Evolutionary conservation across 352 stramenopile species (phyloP).

Genomic region (Globisporangium barbulae): DNA sequence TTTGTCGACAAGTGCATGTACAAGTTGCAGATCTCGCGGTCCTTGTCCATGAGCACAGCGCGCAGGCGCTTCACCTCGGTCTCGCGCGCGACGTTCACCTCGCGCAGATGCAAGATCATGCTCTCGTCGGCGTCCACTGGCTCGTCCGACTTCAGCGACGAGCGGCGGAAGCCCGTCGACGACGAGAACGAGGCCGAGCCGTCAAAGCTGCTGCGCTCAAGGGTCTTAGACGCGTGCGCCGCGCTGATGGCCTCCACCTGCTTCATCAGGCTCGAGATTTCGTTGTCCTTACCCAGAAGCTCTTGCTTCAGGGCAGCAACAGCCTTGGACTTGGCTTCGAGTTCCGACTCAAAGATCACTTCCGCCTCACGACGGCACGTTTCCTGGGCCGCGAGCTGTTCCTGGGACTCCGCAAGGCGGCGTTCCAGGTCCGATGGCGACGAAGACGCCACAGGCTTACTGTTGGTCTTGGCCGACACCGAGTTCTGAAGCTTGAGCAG

Average conservation of each 20-base stretch:
- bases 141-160: slow-evolving; percentile 4
- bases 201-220: slow-evolving; percentile 5
- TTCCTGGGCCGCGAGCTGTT: slow-evolving; percentile 40
- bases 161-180: slow-evolving; percentile 8
- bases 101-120: slow-evolving; percentile 23
- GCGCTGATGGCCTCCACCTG: slow-evolving; percentile 24
- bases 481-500: slow-evolving; percentile 15
- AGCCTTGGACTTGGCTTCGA: slow-evolving; percentile 35
- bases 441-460: background rate
- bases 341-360: slow-evolving; percentile 36
- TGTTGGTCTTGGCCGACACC: background rate
- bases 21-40: slow-evolving; percentile 78
- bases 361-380: slow-evolving; percentile 49
- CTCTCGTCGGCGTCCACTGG: slow-evolving; percentile 11
- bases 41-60: slow-evolving; percentile 60
- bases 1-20: slow-evolving; percentile 81
- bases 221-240: slow-evolving; percentile 13
- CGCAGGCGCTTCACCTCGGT: slow-evolving; percentile 47
- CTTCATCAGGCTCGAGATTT: slow-evolving; percentile 14
- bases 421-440: slow-evolving; percentile 28
- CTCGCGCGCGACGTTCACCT: slow-evolving; percentile 30
- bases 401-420: slow-evolving; percentile 34
- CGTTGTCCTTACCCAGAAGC: slow-evolving; percentile 9
- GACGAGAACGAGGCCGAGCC: slow-evolving; percentile 10
- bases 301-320: slow-evolving; percentile 40